Evolutionary conservation across 2,329 filamentous ascomycete genomes (phyloP).

Genomic region (Cephalotrichum gorgonifer): DNA sequence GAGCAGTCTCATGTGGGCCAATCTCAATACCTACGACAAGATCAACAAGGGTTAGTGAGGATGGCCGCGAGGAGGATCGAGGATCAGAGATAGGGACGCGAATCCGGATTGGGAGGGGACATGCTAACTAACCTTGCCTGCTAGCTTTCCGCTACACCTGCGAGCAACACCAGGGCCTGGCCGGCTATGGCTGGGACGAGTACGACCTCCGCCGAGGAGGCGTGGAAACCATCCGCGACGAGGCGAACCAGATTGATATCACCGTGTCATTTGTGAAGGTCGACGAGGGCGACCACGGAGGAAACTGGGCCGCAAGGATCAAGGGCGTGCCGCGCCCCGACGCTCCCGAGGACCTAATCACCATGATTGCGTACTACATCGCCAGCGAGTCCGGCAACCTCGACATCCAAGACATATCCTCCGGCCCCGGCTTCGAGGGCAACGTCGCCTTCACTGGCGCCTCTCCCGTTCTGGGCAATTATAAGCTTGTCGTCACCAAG

Average conservation of each 20-base stretch:
- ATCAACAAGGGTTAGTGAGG: constrained; percentile 71
- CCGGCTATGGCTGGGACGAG: constrained; percentile 95
- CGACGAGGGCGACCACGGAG: constrained; percentile 73
- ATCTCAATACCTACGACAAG: constrained; percentile 66
- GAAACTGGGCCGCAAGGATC: constrained; percentile 85
- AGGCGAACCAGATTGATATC: constrained; percentile 77
- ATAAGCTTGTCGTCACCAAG: constrained; percentile 66
- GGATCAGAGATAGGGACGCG: constrained; percentile 62
- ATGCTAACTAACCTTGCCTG: neutral
- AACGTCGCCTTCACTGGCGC: constrained; percentile 63
- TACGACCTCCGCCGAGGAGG: constrained; percentile 86
- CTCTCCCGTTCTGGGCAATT: constrained; percentile 65
- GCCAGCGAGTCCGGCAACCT: constrained; percentile 67
- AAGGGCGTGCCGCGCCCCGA: constrained; percentile 69
- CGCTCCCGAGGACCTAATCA: constrained; percentile 57
- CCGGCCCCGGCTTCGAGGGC: constrained; percentile 36
- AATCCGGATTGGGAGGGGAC: neutral
- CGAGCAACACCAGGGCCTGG: constrained; percentile 89
- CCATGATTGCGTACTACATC: constrained; percentile 72
- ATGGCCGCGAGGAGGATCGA: constrained; percentile 37
- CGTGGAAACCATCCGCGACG: constrained; percentile 82
- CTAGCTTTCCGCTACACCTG: constrained; percentile 85
- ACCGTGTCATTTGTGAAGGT: constrained; percentile 92
- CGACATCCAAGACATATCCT: constrained; percentile 35
- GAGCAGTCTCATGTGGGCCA: constrained; percentile 80